These are phyloP conservation scores for Nadsonia fulvescens DNA, from an alignment of 805 yeast genomes.

Conservation along the genomic window DNA sequence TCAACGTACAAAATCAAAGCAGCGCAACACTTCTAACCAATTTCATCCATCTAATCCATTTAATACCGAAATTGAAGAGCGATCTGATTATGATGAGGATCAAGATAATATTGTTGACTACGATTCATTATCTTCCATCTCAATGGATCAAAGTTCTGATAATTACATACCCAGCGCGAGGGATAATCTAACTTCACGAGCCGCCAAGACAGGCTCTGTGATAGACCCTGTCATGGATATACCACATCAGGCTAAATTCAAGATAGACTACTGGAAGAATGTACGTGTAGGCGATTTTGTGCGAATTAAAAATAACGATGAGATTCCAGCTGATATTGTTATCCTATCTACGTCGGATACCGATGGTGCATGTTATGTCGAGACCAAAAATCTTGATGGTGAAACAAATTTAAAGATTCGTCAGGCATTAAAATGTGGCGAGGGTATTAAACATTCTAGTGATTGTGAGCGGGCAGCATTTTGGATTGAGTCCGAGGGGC, in stretches of 20 bases:
- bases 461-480: constrained; percentile 42
- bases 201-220: constrained; percentile 10
- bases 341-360: constrained; percentile 52
- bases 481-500: constrained; percentile 52
- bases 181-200: too few species aligned
- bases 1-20: too few species aligned
- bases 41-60: too few species aligned
- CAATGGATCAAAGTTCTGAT: too few species aligned
- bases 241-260: constrained; percentile 24
- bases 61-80: too few species aligned
- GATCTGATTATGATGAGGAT: too few species aligned
- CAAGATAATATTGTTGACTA: too few species aligned
- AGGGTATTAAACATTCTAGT: constrained; percentile 33
- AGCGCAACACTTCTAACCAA: too few species aligned
- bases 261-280: constrained; percentile 51
- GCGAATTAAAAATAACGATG: constrained; percentile 51
- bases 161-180: too few species aligned
- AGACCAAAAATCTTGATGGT: constrained; percentile 56
- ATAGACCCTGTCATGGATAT: constrained; percentile 14
- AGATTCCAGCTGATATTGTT: constrained; percentile 62
- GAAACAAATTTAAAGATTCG: constrained; percentile 61
- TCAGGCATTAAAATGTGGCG: constrained; percentile 40
- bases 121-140: too few species aligned
- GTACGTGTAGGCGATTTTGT: constrained; percentile 63
- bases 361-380: constrained; percentile 56